These are phyloP conservation scores for Phytophthora pinifolia DNA, from an alignment of 352 stramenopile species.

Conservation along the genomic window DNA sequence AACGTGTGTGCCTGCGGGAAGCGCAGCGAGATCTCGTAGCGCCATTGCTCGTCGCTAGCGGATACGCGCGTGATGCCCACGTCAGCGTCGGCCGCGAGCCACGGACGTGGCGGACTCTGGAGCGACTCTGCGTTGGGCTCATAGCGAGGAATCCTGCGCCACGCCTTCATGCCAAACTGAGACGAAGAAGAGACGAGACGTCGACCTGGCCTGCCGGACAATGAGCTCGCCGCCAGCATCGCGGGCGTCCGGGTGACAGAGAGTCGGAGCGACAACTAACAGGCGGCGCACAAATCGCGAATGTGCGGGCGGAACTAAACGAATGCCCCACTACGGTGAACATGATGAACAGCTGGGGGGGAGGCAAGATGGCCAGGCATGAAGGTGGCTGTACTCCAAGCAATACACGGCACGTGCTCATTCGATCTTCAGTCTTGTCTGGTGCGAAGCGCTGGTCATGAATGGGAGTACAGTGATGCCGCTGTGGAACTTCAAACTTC, in stretches of 20 bases:
- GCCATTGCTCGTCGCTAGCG: constrained; percentile 13
- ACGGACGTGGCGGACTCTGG: constrained; percentile 11
- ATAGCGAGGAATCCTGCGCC: constrained; percentile 11
- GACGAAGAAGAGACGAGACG: not conserved
- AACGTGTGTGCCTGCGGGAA: constrained; percentile 41
- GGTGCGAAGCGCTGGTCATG: too few relatives aligned
- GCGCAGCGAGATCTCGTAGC: constrained; percentile 63
- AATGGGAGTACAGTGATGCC: too few relatives aligned
- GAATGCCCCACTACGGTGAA: not conserved
- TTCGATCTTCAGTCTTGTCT: too few relatives aligned
- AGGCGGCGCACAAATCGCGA: constrained; percentile 2
- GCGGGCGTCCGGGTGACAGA: constrained; percentile 3
- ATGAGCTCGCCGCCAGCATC: constrained; percentile 15
- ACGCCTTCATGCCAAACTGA: constrained; percentile 21
- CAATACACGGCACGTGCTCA: too few relatives aligned
- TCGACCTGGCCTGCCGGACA: constrained; percentile 5
- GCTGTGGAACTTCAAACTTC: too few relatives aligned
- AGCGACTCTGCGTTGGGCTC: not conserved
- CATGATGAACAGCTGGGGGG: not conserved
- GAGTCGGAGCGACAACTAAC: constrained; percentile 16
- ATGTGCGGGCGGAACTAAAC: not conserved
- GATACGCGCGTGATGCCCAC: constrained; percentile 51
- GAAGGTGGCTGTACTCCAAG: too few relatives aligned
- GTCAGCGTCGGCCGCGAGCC: constrained; percentile 44
- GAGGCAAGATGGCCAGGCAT: not conserved